Evolutionary conservation across 257 asterid genomes (phyloP), one percentile per base, ranked within the genome.

Genomic region (Cinchona pubescens): DNA sequence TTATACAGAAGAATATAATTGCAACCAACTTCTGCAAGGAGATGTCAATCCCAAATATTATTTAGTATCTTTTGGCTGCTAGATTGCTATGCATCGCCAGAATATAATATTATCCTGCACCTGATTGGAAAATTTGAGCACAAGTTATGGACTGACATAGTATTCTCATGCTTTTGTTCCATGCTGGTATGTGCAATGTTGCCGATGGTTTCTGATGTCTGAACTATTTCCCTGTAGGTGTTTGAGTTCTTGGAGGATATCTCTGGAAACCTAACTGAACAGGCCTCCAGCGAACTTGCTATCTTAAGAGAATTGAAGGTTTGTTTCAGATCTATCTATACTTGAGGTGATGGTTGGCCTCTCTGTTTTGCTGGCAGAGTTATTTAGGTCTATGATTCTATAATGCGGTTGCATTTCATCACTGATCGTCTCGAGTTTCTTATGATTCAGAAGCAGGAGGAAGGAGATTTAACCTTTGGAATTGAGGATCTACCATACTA

Each of bases 231-330:
- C 32, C 65, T 49, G 67, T 78, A 94, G 99, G 96, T 91, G 69
- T 84, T 90, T 75, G 97, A 92, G 82, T 92, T 94, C 85, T 82
- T 94, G 77, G 98, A 94, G 87, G 86, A 86, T 73, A 74, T 94
- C 66, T 94, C 99, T 51, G 91, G 77, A 67, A 87, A 91, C 85
- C 82, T 94, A 84, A 89, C 87, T 45, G 97, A 89, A 75, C 83
- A 86, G 73, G 99, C 99, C 63, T 83, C 88, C 35, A 82, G 84
- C 80, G 99, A 94, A 81, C 98, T 94, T 75, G 77, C 82, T 61
- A 75, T 87, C 78, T 82, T 94, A 77, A 90, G 89, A 82, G 97
- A 91, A 81, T 25, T 94, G 74, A 94, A 94, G 97, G 98, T 92
- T 84, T 27, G 86, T 75, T 58, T 62, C 62, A 69, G 72, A 38